Conservation (phyloP, 768 basidiomycete species). For the Tylopilus subfusipes region DNA sequence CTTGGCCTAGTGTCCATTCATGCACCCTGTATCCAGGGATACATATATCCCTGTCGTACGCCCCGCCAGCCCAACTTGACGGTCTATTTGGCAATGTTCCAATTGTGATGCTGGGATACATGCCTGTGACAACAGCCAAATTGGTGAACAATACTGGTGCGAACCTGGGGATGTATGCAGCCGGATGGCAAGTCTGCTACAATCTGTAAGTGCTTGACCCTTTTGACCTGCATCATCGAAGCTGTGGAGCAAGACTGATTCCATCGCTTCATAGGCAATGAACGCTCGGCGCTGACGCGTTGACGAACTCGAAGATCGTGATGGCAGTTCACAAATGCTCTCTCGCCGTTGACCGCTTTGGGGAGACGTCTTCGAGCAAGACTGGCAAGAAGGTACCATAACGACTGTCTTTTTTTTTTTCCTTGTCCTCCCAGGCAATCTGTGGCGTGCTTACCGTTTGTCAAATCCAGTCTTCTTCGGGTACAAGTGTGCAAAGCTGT, state of each 20-base stretch:
- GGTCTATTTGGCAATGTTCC: conserved; percentile 1
- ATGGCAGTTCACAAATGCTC: conserved; percentile 5
- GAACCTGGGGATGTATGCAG: conserved; percentile 15
- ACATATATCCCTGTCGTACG: too few species aligned
- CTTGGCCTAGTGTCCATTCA: too few species aligned
- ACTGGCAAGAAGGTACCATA: conserved; percentile 16
- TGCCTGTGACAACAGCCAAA: conserved; percentile 3
- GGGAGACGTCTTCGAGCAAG: conserved; percentile 13
- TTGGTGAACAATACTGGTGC: conserved; percentile 11
- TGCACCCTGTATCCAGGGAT: too few species aligned
- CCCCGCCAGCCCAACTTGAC: too few species aligned
- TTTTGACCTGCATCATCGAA: neutral
- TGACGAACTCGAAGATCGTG: conserved; percentile 1
- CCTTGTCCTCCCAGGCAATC: too few species aligned
- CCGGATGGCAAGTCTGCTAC: conserved; percentile 14
- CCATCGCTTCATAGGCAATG: conserved; percentile 2
- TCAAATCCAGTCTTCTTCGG: conserved; percentile 16
- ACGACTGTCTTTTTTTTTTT: neutral
- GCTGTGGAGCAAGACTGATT: neutral
- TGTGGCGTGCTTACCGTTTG: neutral
- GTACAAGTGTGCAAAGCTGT: conserved; percentile 15
- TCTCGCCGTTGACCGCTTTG: conserved; percentile 12
- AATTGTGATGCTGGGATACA: neutral
- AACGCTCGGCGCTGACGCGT: conserved; percentile 7
- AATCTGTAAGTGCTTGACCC: conserved; percentile 5